These are phyloP conservation scores for Neopestalotiopsis rosae DNA, from an alignment of 2,329 filamentous ascomycete species.

Conservation along the genomic window DNA sequence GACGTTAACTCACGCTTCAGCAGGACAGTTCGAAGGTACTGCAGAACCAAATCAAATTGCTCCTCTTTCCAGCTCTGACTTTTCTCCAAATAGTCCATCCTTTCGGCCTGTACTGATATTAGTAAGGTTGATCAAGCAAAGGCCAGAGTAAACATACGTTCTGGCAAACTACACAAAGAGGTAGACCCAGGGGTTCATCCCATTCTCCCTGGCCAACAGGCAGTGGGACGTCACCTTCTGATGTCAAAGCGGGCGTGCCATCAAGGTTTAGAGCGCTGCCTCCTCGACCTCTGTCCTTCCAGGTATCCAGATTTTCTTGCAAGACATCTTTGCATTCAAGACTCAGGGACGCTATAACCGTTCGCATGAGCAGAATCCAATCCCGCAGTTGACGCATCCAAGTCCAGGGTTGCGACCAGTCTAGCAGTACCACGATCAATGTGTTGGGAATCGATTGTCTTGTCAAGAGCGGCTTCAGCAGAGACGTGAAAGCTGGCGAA, in stretches of 20 bases:
- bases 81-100: constrained; percentile 88
- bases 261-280: constrained; percentile 68
- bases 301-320: constrained; percentile 82
- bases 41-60: constrained; percentile 93
- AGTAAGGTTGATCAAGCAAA: neutral
- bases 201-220: constrained; percentile 89
- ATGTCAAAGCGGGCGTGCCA: constrained; percentile 61
- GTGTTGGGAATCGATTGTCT: constrained; percentile 85
- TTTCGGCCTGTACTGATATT: constrained; percentile 67
- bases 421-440: constrained; percentile 87
- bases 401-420: constrained; percentile 92
- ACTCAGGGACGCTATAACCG: constrained; percentile 75
- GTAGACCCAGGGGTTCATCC: constrained; percentile 87
- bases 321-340: constrained; percentile 80
- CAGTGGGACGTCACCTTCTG: constrained; percentile 71
- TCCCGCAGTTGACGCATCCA: constrained; percentile 89
- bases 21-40: constrained; percentile 88
- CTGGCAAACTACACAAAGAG: constrained; percentile 93
- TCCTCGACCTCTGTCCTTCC: constrained; percentile 77
- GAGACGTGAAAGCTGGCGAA: constrained; percentile 79
- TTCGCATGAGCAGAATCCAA: constrained; percentile 86
- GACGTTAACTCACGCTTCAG: constrained; percentile 71
- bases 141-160: constrained; percentile 63
- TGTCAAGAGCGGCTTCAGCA: constrained; percentile 84
- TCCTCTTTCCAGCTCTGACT: constrained; percentile 94